These are phyloP conservation scores for Phlebiopsis flavidoalba DNA, from an alignment of 768 basidiomycete genomes.

Conservation along the genomic window DNA sequence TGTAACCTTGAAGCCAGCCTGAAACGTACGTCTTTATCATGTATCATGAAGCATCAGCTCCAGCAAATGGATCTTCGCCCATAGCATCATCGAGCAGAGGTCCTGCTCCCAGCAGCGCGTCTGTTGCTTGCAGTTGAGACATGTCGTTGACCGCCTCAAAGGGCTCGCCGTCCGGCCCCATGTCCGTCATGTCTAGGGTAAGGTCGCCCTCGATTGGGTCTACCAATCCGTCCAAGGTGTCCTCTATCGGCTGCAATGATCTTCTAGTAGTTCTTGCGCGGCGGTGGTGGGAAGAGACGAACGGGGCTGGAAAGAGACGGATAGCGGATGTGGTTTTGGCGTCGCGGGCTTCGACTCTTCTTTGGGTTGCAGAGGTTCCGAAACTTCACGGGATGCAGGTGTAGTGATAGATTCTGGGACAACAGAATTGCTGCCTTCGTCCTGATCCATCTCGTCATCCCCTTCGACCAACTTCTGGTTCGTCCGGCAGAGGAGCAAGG, in stretches of 20 bases:
- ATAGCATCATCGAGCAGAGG: slow-evolving; percentile 48
- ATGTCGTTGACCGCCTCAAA: slow-evolving; percentile 51
- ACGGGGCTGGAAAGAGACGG: slow-evolving; percentile 45
- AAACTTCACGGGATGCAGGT: slow-evolving; percentile 28
- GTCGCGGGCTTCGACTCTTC: slow-evolving; percentile 61
- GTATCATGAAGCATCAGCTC: background rate
- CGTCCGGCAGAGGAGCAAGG: slow-evolving; percentile 72
- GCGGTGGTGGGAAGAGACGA: slow-evolving; percentile 29
- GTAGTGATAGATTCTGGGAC: slow-evolving; percentile 31
- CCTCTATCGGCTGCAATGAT: slow-evolving; percentile 52
- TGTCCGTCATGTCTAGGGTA: slow-evolving; percentile 55
- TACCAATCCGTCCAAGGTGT: slow-evolving; percentile 10
- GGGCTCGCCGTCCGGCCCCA: slow-evolving; percentile 61
- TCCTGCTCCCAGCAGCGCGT: slow-evolving; percentile 52
- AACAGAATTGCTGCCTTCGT: slow-evolving; percentile 43
- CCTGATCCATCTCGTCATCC: slow-evolving; percentile 74
- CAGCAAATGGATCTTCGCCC: slow-evolving; percentile 49
- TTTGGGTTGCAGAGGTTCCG: slow-evolving; percentile 33
- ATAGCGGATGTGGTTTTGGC: slow-evolving; percentile 62
- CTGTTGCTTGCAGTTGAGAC: slow-evolving; percentile 47
- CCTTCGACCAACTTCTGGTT: slow-evolving; percentile 71
- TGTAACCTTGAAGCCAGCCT: background rate
- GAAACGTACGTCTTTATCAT: background rate
- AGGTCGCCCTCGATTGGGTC: slow-evolving; percentile 34
- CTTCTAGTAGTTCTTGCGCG: slow-evolving; percentile 42